Evolutionary conservation across 2,329 filamentous ascomycete species (phyloP).

Genomic region (Elsinoe ampelina): DNA sequence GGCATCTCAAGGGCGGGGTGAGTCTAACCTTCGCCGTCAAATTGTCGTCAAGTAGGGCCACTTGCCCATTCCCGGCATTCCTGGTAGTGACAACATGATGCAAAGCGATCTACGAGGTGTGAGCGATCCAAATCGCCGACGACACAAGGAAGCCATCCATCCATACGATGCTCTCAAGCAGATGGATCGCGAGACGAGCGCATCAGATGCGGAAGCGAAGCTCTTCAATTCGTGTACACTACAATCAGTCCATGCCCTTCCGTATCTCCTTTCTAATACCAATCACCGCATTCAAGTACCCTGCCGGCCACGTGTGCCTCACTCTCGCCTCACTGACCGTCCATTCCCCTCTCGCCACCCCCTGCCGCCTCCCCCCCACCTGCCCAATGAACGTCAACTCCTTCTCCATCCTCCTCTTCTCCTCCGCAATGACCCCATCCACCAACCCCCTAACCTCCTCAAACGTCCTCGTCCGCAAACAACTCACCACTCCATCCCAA

Average conservation of each 20-base stretch:
- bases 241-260: not conserved
- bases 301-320: slow-evolving; percentile 40
- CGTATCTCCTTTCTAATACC: slow-evolving; percentile 11
- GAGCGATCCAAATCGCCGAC: no score
- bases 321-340: slow-evolving; percentile 31
- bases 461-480: slow-evolving; percentile 56
- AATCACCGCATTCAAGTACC: slow-evolving; percentile 35
- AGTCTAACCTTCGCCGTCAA: no score
- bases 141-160: no score
- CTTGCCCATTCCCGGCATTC: no score
- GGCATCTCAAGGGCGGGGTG: no score
- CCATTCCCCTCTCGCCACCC: slow-evolving; percentile 32
- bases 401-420: slow-evolving; percentile 37
- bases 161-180: not conserved
- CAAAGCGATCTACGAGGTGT: no score
- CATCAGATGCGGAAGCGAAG: no score
- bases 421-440: slow-evolving; percentile 24
- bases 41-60: not conserved
- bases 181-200: not conserved
- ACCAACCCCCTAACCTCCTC: slow-evolving; percentile 55
- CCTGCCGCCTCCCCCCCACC: slow-evolving; percentile 36
- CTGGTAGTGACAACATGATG: no score
- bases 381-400: slow-evolving; percentile 16
- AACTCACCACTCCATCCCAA: slow-evolving; percentile 61
- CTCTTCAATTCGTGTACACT: not conserved